Percentiles rank a stretch among this genome's conserved stretches.
These are phyloP conservation scores for Metroxylon sagu DNA, from an alignment of 176 grass and related monocot genomes.

Conservation along the genomic window DNA sequence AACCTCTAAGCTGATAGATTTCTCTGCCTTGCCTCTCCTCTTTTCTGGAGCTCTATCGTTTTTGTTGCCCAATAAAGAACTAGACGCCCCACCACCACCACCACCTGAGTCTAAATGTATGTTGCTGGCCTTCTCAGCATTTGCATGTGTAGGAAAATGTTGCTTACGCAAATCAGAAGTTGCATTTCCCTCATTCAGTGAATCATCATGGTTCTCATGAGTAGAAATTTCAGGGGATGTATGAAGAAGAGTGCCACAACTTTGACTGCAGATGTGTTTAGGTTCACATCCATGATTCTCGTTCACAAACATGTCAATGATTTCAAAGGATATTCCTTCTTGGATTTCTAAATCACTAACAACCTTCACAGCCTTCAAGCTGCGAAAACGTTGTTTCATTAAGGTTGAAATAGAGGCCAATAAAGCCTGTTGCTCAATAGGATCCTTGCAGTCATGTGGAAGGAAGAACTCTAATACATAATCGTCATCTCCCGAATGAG, in stretches of 20 bases:
- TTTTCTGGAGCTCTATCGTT: conserved; percentile 6
- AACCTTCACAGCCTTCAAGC: conserved; percentile 4
- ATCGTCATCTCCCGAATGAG: conserved; percentile 13
- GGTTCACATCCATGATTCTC: conserved; percentile 2
- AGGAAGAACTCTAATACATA: conserved; percentile 31
- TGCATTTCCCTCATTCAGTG: conserved; percentile 5
- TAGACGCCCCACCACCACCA: too few relatives aligned
- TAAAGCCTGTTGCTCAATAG: conserved; percentile 4
- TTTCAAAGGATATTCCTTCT: conserved; percentile 18
- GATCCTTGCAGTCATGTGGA: conserved; percentile 5
- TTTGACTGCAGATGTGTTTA: background rate
- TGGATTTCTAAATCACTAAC: background rate
- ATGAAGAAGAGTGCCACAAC: background rate
- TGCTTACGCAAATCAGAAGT: conserved; percentile 1
- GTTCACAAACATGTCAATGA: background rate
- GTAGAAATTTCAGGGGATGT: background rate
- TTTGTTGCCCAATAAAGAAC: background rate
- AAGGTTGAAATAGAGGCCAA: conserved; percentile 11
- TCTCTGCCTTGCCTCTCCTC: conserved; percentile 24
- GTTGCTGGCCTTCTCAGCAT: background rate
- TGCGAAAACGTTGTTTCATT: conserved; percentile 15
- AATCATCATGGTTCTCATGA: background rate
- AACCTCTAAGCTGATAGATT: conserved; percentile 21
- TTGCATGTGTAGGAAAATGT: background rate
- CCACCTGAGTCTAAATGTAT: conserved; percentile 5